Evolutionary conservation across 306 rosid species (phyloP), one percentile per base, ranked within the genome.

Genomic region (Geum urbanum): DNA sequence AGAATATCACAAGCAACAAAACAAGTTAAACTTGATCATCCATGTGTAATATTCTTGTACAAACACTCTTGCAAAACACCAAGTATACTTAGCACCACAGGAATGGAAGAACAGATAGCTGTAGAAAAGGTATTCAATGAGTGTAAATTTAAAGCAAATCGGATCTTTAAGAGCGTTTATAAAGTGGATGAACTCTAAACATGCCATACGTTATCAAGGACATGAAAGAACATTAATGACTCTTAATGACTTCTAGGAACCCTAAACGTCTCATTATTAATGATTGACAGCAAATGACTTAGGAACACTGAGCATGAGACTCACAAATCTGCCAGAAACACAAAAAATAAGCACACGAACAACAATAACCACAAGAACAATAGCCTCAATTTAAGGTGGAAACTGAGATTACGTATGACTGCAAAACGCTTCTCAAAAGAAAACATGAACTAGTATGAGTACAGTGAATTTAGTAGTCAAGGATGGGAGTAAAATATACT

Each of bases 401-500:
- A 41, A 55, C 5, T 69, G 19, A 69, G 50, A 50, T n/a, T 11
- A 22, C 15, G 27, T 19, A 55, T 69, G 53, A 53, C 22, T 5
- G 54, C 37, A 55, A 16, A 39, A 66, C 1, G 12, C 5, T n/a
- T 18, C 41, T 15, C 10, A 50, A 51, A 67, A 65, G 59, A 57
- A 52, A 64, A 61, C 37, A 62, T 41, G 16, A 37, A 9, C 13
- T 39, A 20, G 41, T 68, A 48, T 50, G 55, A 69, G 47, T 62
- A 75, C 75, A 20, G 63, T 45, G 73, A 66, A 65, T 68, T 12
- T 8, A 67, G 66, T 57, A 77, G 47, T 59, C 57, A 50, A 67
- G 65, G 70, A 56, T 67, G 27, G 44, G 55, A 64, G 63, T 12
- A 77, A 50, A 82, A 6, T 19, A 48, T 83, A 95, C 99, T 95